Evolutionary conservation across 306 rosid species (phyloP), one percentile per base, ranked within the genome.

Genomic region (Malus asiatica): DNA sequence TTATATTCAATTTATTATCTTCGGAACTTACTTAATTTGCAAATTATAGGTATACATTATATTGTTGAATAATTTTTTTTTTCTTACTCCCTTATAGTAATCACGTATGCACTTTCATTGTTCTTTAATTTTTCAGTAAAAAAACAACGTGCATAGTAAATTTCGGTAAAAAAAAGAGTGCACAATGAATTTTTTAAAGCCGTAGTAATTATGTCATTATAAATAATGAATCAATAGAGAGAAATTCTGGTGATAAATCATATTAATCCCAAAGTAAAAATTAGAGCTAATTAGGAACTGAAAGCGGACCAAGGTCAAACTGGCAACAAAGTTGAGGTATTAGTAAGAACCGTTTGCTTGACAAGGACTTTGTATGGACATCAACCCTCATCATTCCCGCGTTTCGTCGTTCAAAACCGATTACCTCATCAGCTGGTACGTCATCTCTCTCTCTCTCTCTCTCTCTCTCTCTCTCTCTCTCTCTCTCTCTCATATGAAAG

Each of bases 261-360:
- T 42, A 42, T 9, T 42, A 9, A 42, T 42, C 45, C 45, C 45
- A 42, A 10, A 67, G 9, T 14, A 67, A 67, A 16, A 11, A 40
- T 71, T 52, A 30, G 63, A 2, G 73, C 60, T 52, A 30, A 3
- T 51, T 3, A 70, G 15, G 13, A 9, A 71, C 53, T 9, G 3
- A 65, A 32, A 44, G 25, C 1, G 23, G 22, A 22, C 60, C 48
- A 68, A 78, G 87, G 84, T 68, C 70, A 55, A 13, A 40, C 25
- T 33, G 81, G 8, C 77, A 46, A 60, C 71, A 71, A 83, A 83
- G 27, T 58, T 79, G 72, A 83, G 81, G 66, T 76, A 66, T 20
- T 69, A 53, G 82, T 46, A 62, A 64, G 68, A 68, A 65, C 79
- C 72, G 84, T 68, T 76, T 76, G 73, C 74, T 66, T 81, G 84